Base-by-base conservation (phyloP, 2,329 filamentous ascomycete genomes). In the Dothideomycetes sp. region DNA sequence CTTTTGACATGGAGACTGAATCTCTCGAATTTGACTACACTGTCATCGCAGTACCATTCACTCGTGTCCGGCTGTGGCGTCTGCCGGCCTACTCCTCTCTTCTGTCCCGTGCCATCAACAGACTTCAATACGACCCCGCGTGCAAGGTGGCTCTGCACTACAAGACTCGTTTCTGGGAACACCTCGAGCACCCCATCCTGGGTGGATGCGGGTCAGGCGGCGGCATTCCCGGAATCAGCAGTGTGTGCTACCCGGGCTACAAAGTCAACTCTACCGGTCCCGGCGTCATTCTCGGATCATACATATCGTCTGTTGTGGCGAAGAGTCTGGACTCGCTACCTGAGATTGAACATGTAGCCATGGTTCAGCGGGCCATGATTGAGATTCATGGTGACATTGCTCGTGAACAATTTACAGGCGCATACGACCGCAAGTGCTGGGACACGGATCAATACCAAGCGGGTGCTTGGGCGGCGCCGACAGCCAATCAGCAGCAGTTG, bases 101-200 rank as follows among this genome's bases (percentile, higher is more conserved):
- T 4, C 55, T 73, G 22, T 55, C 54, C 31, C 65, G 65, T 9
- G 68, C 69, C 4, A 72, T 73, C 48, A 54, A 48, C 17, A 57
- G 58, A 12, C 59, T 73, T 43, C 70, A 71, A 46, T 73, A 73
- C 52, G 52, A 62, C 17, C 65, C 64, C 17, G 58, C 62, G 2
- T 73, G 69, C 52, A 73, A 74, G 54, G 70, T 84, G 0, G 74
- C 79, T 0, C 68, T 84, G 3, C 77, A 81, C 55, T 85, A 81
- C 62, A 64, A 71, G 42, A 75, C 79, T 0, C 75, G 81, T 2
- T 75, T 74, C 59, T 75, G 71, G 71, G 70, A 74, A 45, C 65
- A 73, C 42, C 56, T 70, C 7, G 54, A 58, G 2, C 55, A 63
- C 1, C 70, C 73, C 4, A 84, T 84, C 53, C 65, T 73, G 43